These are phyloP conservation scores for Termitomyces bulborhizus DNA, from an alignment of 768 basidiomycete species.

Conservation along the genomic window DNA sequence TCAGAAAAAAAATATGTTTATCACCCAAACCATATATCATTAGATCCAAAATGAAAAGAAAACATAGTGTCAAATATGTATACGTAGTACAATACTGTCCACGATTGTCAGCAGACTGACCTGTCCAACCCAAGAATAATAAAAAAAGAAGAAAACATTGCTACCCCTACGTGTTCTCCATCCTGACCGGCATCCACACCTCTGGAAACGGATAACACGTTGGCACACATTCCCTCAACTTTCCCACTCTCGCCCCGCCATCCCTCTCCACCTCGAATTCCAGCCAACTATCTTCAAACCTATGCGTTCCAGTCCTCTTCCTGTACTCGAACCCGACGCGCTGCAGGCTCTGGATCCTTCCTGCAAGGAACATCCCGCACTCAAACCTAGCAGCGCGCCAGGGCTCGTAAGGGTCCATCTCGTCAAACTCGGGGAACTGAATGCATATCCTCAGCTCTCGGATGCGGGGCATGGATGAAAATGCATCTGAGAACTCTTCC, in stretches of 20 bases:
- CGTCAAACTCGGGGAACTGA: constrained; percentile 32
- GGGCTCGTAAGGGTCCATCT: constrained; percentile 24
- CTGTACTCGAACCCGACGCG: constrained; percentile 36
- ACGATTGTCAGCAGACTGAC: too few species aligned
- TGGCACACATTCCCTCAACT: constrained; percentile 22
- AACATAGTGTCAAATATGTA: too few species aligned
- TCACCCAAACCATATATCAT: too few species aligned
- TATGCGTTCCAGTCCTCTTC: constrained; percentile 30
- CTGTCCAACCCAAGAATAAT: too few species aligned
- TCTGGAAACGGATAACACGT: constrained; percentile 39
- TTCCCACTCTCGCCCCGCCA: constrained; percentile 10
- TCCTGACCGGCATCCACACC: constrained; percentile 25
- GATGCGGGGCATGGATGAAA: constrained; percentile 19
- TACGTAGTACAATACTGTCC: too few species aligned
- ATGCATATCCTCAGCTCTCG: constrained; percentile 28
- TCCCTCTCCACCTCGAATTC: constrained; percentile 29
- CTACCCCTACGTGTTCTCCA: background rate
- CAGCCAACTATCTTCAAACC: constrained; percentile 36
- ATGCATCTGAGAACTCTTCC: constrained; percentile 28
- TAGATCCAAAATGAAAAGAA: too few species aligned
- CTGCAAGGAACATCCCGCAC: constrained; percentile 30
- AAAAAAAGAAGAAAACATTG: too few species aligned
- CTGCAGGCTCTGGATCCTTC: constrained; percentile 21
- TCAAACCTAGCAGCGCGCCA: constrained; percentile 25
- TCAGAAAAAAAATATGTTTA: too few species aligned